Percentiles rank a stretch among this genome's conserved stretches.
Evolutionary conservation across 768 basidiomycete species (phyloP).

Genomic region (Dioszegia hungarica): DNA sequence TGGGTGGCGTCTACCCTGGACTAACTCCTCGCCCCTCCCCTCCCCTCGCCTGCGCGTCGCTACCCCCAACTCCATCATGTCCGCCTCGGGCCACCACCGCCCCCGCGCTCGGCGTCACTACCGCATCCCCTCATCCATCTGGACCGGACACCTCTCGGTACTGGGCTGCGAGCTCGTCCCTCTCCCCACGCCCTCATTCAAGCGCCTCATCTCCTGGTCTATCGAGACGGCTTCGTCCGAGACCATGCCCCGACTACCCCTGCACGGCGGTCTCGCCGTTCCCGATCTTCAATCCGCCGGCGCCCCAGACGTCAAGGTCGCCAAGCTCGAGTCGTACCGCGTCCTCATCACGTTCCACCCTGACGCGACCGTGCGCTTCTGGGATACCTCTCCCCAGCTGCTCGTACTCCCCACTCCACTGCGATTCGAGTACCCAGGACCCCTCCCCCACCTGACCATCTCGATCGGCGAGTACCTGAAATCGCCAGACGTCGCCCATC

Average conservation of each 20-base stretch:
- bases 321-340: constrained; percentile 56
- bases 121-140: constrained; percentile 41
- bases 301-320: constrained; percentile 44
- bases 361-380: constrained; percentile 65
- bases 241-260: constrained; percentile 50
- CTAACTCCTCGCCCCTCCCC: constrained; percentile 14
- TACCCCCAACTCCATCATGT: constrained; percentile 29
- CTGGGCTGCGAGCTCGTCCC: constrained; percentile 42
- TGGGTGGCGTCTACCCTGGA: constrained; percentile 45
- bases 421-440: constrained; percentile 62
- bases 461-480: constrained; percentile 56
- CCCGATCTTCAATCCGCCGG: constrained; percentile 37
- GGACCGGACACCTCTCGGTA: constrained; percentile 42
- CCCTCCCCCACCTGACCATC: constrained; percentile 61
- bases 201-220: constrained; percentile 50
- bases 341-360: constrained; percentile 62
- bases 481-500: constrained; percentile 32
- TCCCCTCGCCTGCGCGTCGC: constrained; percentile 27
- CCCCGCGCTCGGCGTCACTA: constrained; percentile 22
- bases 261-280: constrained; percentile 43
- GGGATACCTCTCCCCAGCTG: constrained; percentile 65
- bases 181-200: constrained; percentile 52
- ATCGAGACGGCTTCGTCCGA: constrained; percentile 55
- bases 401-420: constrained; percentile 60
- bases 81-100: constrained; percentile 10